Evolutionary conservation across 768 basidiomycete species (phyloP), one percentile per base, ranked within the genome.

Genomic region (Cubamyces lactineus): DNA sequence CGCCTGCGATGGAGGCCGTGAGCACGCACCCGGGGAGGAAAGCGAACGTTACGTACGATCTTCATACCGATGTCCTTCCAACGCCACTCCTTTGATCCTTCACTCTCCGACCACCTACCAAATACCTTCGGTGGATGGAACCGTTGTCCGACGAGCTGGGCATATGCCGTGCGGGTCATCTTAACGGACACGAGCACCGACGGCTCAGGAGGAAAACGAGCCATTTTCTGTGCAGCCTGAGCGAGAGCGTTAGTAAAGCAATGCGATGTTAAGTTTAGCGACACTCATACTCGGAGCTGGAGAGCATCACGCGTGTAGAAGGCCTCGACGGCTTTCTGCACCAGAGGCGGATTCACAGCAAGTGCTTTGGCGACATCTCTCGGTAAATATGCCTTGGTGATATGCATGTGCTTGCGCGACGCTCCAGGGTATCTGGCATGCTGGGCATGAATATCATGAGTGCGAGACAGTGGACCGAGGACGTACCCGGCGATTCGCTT

Each of bases 241-340:
- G 40, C n/a, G 38, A 5, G n/a, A 5, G 40, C 45, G 16, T 59
- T 9, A 6, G 11, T 5, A 19, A 43, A 15, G 23, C 15, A 9
- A 46, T 13, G 50, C 5, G 43, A 9, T 7, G 12, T 4, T 19
- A 16, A 16, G 21, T 26, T 15, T 1, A 39, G 34, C 21, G 38
- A 28, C 28, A 28, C 45, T 73, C 87, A 74, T 74, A 96, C 93
- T 41, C 95, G 86, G 56, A 98, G 78, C 73, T 96, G 94, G 15
- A 89, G 79, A 0, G 92, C 91, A 78, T 98, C 97, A 55, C 97
- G 84, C 3, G 95, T 97, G 73, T 99, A 99, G 73, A 99, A 99
- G 4, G 91, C 84, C 74, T 96, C 95, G 3, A 91, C 83, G 0
- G 96, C 91, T 69, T 87, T 89, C 68, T 98, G 94, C 16, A 96